Percentiles rank a stretch among this genome's conserved stretches.
Evolutionary conservation across 2,329 filamentous ascomycete genomes (phyloP).

Genomic region (Zelopaecilomyces penicillatus): DNA sequence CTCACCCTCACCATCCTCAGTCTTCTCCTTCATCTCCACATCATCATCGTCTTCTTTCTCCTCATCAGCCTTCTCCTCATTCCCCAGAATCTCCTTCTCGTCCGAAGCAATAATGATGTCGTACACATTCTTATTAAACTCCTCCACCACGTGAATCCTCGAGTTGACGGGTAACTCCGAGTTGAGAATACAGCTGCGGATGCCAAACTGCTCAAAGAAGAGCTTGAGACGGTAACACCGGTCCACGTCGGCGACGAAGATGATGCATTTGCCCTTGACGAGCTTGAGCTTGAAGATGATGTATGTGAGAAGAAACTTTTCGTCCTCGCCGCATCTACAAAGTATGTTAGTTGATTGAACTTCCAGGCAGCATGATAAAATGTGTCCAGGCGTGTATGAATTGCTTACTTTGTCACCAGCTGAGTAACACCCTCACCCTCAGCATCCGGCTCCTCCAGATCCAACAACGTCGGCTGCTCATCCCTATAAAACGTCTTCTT

Average conservation of each 20-base stretch:
- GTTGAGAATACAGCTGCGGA: constrained; percentile 87
- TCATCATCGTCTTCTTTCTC: constrained; percentile 34
- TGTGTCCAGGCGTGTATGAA: neutral
- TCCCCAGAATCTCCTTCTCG: constrained; percentile 74
- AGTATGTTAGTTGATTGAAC: constrained; percentile 8
- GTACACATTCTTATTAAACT: constrained; percentile 95
- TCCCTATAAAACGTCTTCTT: constrained; percentile 73
- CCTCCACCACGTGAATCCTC: constrained; percentile 86
- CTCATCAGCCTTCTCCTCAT: constrained; percentile 39
- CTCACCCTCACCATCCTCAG: constrained; percentile 16
- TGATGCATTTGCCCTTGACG: constrained; percentile 78
- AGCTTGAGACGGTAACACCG: constrained; percentile 84
- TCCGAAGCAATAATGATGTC: constrained; percentile 97
- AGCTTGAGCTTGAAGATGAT: constrained; percentile 93
- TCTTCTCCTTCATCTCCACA: constrained; percentile 27
- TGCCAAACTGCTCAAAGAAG: constrained; percentile 94
- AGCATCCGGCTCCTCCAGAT: constrained; percentile 74
- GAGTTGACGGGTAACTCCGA: constrained; percentile 91
- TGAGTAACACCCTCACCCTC: constrained; percentile 72
- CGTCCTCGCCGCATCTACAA: constrained; percentile 76
- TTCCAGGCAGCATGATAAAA: neutral
- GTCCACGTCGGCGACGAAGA: constrained; percentile 75
- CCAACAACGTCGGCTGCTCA: constrained; percentile 62
- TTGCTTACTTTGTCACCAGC: constrained; percentile 67
- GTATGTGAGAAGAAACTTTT: constrained; percentile 89